Conservation (phyloP, 352 stramenopile genomes). For the Phytophthora pluvialis region DNA sequence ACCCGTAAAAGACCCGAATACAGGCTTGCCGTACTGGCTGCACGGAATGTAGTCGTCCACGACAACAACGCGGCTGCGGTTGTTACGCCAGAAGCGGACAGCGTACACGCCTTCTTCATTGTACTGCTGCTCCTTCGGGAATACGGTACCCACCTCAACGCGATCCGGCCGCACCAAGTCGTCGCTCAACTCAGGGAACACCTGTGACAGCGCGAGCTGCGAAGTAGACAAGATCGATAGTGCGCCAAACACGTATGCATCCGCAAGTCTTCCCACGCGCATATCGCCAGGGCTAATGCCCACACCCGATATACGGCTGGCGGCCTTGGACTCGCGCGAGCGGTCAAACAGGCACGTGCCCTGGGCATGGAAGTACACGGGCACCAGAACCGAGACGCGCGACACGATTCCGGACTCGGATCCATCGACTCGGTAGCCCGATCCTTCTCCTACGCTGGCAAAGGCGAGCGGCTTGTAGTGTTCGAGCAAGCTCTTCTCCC, state of each 20-base stretch:
- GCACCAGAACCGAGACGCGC: conserved; percentile 78
- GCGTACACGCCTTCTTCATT: conserved; percentile 90
- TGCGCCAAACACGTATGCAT: conserved; percentile 84
- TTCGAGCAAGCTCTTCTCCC: conserved; percentile 84
- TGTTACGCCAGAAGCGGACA: conserved; percentile 86
- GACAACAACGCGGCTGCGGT: conserved; percentile 82
- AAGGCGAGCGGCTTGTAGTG: conserved; percentile 83
- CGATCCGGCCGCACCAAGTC: conserved; percentile 66
- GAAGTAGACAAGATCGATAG: conserved; percentile 86
- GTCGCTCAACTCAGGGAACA: conserved; percentile 70
- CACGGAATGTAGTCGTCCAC: conserved; percentile 89
- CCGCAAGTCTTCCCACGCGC: conserved; percentile 66
- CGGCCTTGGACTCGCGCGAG: conserved; percentile 52
- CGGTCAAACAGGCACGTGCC: conserved; percentile 85
- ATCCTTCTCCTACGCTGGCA: conserved; percentile 69
- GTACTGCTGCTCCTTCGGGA: conserved; percentile 83
- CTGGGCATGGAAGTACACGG: conserved; percentile 79
- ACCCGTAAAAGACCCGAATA: conserved; percentile 86
- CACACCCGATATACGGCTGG: conserved; percentile 66
- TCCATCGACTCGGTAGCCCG: conserved; percentile 73
- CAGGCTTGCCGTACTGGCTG: conserved; percentile 81
- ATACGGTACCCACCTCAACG: conserved; percentile 57
- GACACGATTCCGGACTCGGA: conserved; percentile 63
- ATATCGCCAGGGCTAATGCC: conserved; percentile 71
- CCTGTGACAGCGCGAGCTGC: conserved; percentile 71